These are phyloP conservation scores for Lachnellula hyalina DNA, from an alignment of 2,329 filamentous ascomycete species.

Conservation along the genomic window DNA sequence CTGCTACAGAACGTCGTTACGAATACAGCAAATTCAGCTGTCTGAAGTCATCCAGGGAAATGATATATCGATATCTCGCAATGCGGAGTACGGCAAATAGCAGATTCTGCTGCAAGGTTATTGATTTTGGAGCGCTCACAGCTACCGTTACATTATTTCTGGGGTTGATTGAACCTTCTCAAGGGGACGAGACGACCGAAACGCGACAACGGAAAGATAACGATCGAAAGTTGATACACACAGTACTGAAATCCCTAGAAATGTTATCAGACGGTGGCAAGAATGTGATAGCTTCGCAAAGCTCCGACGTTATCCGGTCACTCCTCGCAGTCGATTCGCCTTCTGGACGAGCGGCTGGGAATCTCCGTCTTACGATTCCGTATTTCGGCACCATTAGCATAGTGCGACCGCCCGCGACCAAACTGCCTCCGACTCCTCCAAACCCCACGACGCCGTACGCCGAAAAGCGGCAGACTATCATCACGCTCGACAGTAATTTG, in stretches of 20 bases:
- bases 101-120: slow-evolving; percentile 27
- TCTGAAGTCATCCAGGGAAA: slow-evolving; percentile 26
- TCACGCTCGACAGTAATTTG: neutral
- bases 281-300: slow-evolving; percentile 25
- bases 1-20: slow-evolving; percentile 27
- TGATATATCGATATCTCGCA: slow-evolving; percentile 24
- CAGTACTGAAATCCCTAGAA: slow-evolving; percentile 22
- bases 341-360: slow-evolving; percentile 12
- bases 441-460: neutral
- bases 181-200: slow-evolving; percentile 9
- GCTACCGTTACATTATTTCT: slow-evolving; percentile 27
- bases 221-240: slow-evolving; percentile 21
- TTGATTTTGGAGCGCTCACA: slow-evolving; percentile 29
- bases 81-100: slow-evolving; percentile 15
- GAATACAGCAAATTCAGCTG: slow-evolving; percentile 31
- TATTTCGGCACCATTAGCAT: slow-evolving; percentile 31
- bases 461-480: neutral
- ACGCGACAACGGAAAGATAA: slow-evolving; percentile 13
- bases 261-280: slow-evolving; percentile 11
- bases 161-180: slow-evolving; percentile 18
- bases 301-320: slow-evolving; percentile 26
- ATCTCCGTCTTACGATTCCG: slow-evolving; percentile 29
- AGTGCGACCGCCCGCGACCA: slow-evolving; percentile 9
- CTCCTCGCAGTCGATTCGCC: slow-evolving; percentile 23
- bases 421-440: neutral